These are phyloP conservation scores for Laburnicola sp. DNA, from an alignment of 2,329 filamentous ascomycete species.

Conservation along the genomic window DNA sequence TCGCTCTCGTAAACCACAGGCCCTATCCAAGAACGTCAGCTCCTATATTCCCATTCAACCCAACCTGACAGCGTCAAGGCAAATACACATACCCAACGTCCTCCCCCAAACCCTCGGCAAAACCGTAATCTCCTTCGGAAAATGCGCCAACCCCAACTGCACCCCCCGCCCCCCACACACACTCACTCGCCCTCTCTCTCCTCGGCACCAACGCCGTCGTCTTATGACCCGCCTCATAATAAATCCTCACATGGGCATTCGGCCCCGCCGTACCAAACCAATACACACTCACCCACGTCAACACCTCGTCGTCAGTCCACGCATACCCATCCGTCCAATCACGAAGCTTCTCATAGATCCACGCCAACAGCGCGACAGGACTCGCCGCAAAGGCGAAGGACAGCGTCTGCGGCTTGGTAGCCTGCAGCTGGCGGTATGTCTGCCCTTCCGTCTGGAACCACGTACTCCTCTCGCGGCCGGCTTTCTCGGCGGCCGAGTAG, in stretches of 20 bases:
- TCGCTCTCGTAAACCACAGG: constrained; percentile 61
- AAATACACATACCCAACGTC: too few relatives aligned
- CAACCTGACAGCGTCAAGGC: too few relatives aligned
- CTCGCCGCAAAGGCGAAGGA: constrained; percentile 70
- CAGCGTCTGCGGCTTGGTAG: constrained; percentile 72
- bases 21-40: too few relatives aligned
- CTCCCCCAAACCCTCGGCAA: constrained; percentile 60
- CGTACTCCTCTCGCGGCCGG: constrained; percentile 56
- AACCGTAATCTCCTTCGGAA: constrained; percentile 61
- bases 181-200: constrained; percentile 45
- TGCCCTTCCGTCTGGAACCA: constrained; percentile 63
- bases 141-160: constrained; percentile 58
- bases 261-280: constrained; percentile 71
- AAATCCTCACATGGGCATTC: constrained; percentile 68
- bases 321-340: constrained; percentile 74
- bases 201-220: constrained; percentile 28
- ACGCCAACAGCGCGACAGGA: constrained; percentile 70
- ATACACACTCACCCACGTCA: constrained; percentile 76
- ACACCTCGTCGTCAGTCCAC: constrained; percentile 75
- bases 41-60: too few relatives aligned
- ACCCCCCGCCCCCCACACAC: constrained; percentile 52
- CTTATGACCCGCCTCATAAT: constrained; percentile 66
- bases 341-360: constrained; percentile 80
- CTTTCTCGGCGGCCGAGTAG: too few relatives aligned
- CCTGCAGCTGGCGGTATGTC: constrained; percentile 64